These are phyloP conservation scores for Heliosperma pusillum DNA, from an alignment of 148 eudicot genomes.

Conservation along the genomic window DNA sequence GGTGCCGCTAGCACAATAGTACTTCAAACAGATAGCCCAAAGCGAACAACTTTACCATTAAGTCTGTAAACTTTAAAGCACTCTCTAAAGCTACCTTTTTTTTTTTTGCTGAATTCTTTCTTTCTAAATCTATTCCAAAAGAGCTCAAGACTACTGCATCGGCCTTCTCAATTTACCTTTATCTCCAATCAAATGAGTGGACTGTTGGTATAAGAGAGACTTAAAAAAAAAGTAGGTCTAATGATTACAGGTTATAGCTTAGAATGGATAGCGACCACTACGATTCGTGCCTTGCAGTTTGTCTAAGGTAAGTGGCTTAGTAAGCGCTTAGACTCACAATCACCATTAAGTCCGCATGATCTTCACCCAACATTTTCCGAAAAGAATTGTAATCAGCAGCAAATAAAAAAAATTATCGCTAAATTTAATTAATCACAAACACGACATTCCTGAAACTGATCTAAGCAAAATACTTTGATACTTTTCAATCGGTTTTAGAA, in stretches of 20 bases:
- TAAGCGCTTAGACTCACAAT: neutral
- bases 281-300: too few species aligned
- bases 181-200: neutral
- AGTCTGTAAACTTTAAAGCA: too few species aligned
- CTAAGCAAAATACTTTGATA: too few species aligned
- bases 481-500: too few species aligned
- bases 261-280: too few species aligned
- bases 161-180: neutral
- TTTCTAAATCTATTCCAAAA: neutral
- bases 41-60: too few species aligned
- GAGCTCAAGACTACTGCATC: neutral
- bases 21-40: too few species aligned
- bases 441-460: neutral
- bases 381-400: neutral
- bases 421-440: neutral
- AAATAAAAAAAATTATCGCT: too few species aligned
- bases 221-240: neutral
- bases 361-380: neutral
- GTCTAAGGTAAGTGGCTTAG: too few species aligned
- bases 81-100: too few species aligned
- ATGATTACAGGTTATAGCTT: too few species aligned
- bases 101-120: neutral
- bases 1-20: too few species aligned
- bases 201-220: neutral
- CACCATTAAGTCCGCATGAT: neutral